Evolutionary conservation across 805 yeast species (phyloP), one percentile per base, ranked within the genome.

Genomic region (Maudiozyma turicensis): DNA sequence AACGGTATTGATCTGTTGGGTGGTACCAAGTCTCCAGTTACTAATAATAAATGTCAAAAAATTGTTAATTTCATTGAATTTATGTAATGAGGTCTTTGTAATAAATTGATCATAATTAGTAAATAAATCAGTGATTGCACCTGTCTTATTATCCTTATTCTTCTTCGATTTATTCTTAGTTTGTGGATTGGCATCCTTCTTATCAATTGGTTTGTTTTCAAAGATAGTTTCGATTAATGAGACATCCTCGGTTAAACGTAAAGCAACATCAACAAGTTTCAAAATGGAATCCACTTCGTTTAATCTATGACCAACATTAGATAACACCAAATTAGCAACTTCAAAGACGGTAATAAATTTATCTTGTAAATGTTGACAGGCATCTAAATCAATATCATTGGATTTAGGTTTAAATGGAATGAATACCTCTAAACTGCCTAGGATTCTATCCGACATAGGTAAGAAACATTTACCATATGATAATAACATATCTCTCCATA

Each of bases 111-210:
- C 80, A 43, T 81, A 72, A 61, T 84, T 86, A 0, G 89, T 80
- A 44, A 83, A 69, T 32, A 84, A 60, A 66, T 85, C 95, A 8
- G 90, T 76, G 52, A 82, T 65, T 4, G 88, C 80, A 30, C 68
- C 68, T 7, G 72, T 71, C 38, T 66, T 64, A 43, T 60, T 64
- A 53, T 72, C 76, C 57, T 72, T 73, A 57, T 69, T 75, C 46
- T 72, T 65, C 54, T 70, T 69, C 48, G 69, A 70, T 45, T 60
- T 64, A 8, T 42, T 69, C 50, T 69, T 70, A 44, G 60, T 63
- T 33, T 48, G 52, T 13, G 48, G 43, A 15, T 44, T 49, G 7
- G 43, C 50, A 26, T 58, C 58, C 5, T 45, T 54, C 45, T 47
- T 58, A 50, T 46, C 42, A 47, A 45, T 32, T 31, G 48, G 40